These are phyloP conservation scores for Phytophthora colocasiae DNA, from an alignment of 352 stramenopile genomes.

Conservation along the genomic window DNA sequence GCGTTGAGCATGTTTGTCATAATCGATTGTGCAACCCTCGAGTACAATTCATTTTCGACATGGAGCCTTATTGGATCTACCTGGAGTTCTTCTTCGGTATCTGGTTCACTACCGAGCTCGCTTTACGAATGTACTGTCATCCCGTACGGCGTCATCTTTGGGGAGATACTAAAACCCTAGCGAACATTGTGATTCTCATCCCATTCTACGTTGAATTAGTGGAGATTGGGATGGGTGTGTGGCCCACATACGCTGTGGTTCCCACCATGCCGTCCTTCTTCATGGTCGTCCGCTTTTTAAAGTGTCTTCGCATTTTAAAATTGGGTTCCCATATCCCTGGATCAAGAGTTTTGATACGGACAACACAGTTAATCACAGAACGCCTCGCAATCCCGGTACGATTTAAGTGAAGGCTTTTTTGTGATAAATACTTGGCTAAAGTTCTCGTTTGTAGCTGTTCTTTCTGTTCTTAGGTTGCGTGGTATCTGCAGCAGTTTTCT, in stretches of 20 bases:
- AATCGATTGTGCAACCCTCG: conserved; percentile 55
- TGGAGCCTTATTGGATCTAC: conserved; percentile 62
- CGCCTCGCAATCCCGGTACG: conserved; percentile 51
- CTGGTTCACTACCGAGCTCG: conserved; percentile 51
- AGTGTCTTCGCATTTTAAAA: conserved; percentile 58
- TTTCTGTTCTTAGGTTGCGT: conserved; percentile 58
- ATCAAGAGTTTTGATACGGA: conserved; percentile 44
- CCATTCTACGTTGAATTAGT: conserved; percentile 45
- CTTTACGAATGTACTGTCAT: conserved; percentile 39
- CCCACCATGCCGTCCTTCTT: conserved; percentile 53
- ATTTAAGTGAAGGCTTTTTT: neutral
- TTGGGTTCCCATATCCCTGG: conserved; percentile 52
- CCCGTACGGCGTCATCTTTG: conserved; percentile 36
- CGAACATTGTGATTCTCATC: conserved; percentile 38
- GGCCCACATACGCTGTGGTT: conserved; percentile 47
- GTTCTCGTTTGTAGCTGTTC: conserved; percentile 41
- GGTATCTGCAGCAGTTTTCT: conserved; percentile 50
- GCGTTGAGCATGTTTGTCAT: conserved; percentile 38
- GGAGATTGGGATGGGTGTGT: conserved; percentile 28
- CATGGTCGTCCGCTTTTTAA: conserved; percentile 46
- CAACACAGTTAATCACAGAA: conserved; percentile 38
- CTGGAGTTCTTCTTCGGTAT: conserved; percentile 52
- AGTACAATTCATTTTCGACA: conserved; percentile 48
- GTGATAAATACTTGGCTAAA: too few species aligned
- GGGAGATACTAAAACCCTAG: conserved; percentile 32